phyloP scores from a whole-genome alignment of 208 protist genomes.

The Trypanosomatidae sp. region DNA sequence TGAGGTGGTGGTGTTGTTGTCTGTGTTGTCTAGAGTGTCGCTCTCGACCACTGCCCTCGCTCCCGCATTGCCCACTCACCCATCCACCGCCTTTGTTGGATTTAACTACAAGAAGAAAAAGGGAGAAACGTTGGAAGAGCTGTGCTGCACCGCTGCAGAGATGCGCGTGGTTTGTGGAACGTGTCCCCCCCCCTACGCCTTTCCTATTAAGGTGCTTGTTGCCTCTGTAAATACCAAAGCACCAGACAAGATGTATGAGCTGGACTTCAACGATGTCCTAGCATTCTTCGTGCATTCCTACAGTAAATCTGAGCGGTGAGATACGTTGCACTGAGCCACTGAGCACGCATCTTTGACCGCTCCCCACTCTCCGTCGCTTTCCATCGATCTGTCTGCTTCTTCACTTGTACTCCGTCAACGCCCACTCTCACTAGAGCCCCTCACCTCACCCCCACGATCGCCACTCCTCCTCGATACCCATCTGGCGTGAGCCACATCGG shows the following conservation, averaged over 20 bases:
- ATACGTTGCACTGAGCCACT: neutral
- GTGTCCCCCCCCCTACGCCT: neutral
- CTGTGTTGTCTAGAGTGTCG: neutral
- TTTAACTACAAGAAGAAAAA: neutral
- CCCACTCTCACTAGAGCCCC: neutral
- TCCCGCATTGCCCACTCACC: neutral
- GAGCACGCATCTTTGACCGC: neutral
- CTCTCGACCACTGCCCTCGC: neutral
- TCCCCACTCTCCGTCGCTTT: neutral
- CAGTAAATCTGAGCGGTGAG: neutral
- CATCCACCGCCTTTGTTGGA: neutral
- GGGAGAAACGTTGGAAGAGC: neutral
- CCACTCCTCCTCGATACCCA: neutral
- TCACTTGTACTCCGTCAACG: neutral
- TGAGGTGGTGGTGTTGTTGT: neutral
- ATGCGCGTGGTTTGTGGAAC: neutral
- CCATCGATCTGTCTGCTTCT: neutral
- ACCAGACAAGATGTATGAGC: neutral
- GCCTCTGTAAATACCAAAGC: neutral
- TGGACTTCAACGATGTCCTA: neutral
- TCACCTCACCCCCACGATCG: neutral
- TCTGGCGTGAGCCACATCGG: neutral
- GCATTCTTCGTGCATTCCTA: neutral
- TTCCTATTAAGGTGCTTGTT: neutral
- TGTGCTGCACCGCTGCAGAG: neutral